These are phyloP conservation scores for Plasmodium inui DNA, from an alignment of 169 alveolate species.

Conservation along the genomic window DNA sequence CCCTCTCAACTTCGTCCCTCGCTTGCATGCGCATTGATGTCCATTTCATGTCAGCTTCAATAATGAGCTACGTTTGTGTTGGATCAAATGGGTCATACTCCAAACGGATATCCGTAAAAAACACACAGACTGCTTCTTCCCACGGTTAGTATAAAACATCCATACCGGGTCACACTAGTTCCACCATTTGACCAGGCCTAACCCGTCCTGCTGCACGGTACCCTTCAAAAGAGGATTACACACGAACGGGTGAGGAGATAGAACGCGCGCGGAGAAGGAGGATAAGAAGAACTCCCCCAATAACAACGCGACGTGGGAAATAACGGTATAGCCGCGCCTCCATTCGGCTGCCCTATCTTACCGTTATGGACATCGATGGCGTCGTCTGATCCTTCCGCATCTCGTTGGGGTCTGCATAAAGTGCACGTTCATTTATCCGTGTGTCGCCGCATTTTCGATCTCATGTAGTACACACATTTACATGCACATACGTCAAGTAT, in stretches of 20 bases:
- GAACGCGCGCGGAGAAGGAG: neutral
- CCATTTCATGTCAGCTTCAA: neutral
- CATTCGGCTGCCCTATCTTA: neutral
- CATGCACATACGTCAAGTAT: neutral
- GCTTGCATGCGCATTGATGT: no score
- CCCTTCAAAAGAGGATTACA: slow-evolving; percentile 30
- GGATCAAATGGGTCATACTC: neutral
- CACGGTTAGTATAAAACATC: neutral
- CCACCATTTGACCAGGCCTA: slow-evolving; percentile 71
- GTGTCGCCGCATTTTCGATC: neutral
- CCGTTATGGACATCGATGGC: slow-evolving; percentile 75
- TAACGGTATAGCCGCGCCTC: neutral
- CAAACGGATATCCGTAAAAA: neutral
- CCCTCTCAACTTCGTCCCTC: no score
- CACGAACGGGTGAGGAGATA: neutral
- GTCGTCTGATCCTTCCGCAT: slow-evolving; percentile 27
- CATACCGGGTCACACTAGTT: neutral
- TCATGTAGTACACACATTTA: neutral
- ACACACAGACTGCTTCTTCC: neutral
- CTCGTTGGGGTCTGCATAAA: slow-evolving; percentile 51
- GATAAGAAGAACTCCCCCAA: neutral
- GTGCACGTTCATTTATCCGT: neutral
- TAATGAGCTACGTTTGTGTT: neutral
- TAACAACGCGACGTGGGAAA: neutral
- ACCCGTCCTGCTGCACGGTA: slow-evolving; percentile 72